phyloP scores from a whole-genome alignment of 2,329 filamentous ascomycete species.

The Talaromyces sp. region DNA sequence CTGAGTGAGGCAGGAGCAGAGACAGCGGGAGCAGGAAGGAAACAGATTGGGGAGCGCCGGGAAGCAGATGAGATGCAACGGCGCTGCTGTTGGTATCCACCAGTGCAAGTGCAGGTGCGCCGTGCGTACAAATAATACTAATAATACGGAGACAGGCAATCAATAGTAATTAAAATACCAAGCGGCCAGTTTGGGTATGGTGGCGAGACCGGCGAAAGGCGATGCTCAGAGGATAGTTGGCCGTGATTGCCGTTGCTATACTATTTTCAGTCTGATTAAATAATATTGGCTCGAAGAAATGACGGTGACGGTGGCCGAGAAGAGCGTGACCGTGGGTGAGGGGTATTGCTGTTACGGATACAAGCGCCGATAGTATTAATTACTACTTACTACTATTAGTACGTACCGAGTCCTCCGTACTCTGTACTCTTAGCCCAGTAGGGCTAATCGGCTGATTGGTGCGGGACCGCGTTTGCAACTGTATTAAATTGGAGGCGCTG shows the following conservation, averaged over 20 bases:
- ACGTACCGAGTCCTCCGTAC: background rate
- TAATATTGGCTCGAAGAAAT: too few relatives aligned
- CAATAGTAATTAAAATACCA: too few relatives aligned
- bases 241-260: too few relatives aligned
- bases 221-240: background rate
- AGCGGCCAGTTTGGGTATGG: background rate
- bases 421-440: background rate
- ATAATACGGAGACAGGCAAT: background rate
- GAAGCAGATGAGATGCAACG: background rate
- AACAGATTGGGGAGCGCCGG: background rate
- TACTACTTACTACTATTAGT: background rate
- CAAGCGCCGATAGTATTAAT: background rate
- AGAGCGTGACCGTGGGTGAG: too few relatives aligned
- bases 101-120: background rate
- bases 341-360: background rate
- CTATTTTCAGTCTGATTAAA: too few relatives aligned
- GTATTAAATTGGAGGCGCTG: too few relatives aligned
- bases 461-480: background rate
- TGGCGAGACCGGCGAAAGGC: background rate
- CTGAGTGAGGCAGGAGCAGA: background rate
- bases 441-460: background rate
- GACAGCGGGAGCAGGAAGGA: background rate
- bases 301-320: too few relatives aligned
- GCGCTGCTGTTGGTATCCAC: background rate
- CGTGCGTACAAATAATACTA: background rate